Evolutionary conservation across 306 rosid genomes (phyloP).

Genomic region (Carpinus viminea): DNA sequence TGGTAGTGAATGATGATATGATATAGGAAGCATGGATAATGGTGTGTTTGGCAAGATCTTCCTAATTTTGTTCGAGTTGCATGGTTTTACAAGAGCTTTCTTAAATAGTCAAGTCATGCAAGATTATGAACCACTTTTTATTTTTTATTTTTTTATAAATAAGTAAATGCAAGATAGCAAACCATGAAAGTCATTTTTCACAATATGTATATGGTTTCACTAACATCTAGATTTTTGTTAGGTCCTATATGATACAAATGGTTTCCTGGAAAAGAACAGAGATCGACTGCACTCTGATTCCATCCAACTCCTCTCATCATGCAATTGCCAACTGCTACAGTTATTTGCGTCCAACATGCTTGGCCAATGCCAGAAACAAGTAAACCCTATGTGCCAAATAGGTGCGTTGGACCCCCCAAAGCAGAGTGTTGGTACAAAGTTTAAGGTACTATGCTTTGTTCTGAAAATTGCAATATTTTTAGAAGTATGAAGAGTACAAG

Average conservation of each 20-base stretch:
- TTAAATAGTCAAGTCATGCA: not conserved
- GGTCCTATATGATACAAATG: slow-evolving; percentile 82
- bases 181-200: slow-evolving; percentile 15
- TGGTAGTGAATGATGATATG: not conserved
- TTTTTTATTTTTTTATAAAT: not conserved
- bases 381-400: slow-evolving; percentile 34
- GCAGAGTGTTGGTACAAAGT: slow-evolving; percentile 67
- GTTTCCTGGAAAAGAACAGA: slow-evolving; percentile 88
- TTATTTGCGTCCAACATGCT: slow-evolving; percentile 50
- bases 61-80: not conserved
- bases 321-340: slow-evolving; percentile 57
- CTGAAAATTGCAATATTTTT: slow-evolving; percentile 19
- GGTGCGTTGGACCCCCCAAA: slow-evolving; percentile 47
- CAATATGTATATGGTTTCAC: slow-evolving; percentile 24
- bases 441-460: slow-evolving; percentile 61
- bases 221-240: slow-evolving; percentile 36
- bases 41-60: not conserved
- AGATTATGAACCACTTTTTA: slow-evolving; percentile 5
- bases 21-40: not conserved
- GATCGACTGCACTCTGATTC: slow-evolving; percentile 67
- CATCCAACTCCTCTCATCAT: slow-evolving; percentile 67
- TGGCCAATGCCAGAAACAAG: slow-evolving; percentile 47
- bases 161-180: slow-evolving; percentile 15
- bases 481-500: slow-evolving; percentile 14
- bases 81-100: not conserved